Percentiles rank a stretch among this genome's conserved stretches.
Evolutionary conservation across 495 filamentous ascomycete species (phyloP).

Genomic region (Penicillium macrosclerotiorum): DNA sequence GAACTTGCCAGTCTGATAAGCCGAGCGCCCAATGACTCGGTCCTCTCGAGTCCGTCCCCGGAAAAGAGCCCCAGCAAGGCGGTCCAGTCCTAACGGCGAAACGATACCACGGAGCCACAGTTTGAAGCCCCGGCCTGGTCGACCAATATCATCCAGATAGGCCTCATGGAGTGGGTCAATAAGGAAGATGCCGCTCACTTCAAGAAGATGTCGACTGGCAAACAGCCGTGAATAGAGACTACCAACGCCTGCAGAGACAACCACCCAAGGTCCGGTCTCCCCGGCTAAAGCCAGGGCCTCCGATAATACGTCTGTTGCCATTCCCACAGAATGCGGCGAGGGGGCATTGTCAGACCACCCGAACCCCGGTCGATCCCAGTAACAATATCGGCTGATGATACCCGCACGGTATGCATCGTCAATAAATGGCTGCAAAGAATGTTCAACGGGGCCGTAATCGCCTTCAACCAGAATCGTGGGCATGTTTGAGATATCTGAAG

Average conservation of each 20-base stretch:
- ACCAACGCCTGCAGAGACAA: conserved; percentile 71
- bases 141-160: conserved; percentile 63
- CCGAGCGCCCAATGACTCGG: conserved; percentile 72
- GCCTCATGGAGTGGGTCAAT: conserved; percentile 89
- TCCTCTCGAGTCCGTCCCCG: conserved; percentile 77
- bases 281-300: conserved; percentile 78
- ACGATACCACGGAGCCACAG: conserved; percentile 84
- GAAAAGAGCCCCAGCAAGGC: conserved; percentile 73
- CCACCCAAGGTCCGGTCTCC: conserved; percentile 81
- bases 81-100: conserved; percentile 80
- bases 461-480: conserved; percentile 80
- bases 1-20: conserved; percentile 75
- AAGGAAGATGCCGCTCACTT: conserved; percentile 75
- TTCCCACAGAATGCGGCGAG: conserved; percentile 86
- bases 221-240: conserved; percentile 89
- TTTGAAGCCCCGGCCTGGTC: conserved; percentile 69
- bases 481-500: conserved; percentile 43
- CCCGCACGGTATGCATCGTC: conserved; percentile 64
- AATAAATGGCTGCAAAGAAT: conserved; percentile 65
- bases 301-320: conserved; percentile 79
- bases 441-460: conserved; percentile 74
- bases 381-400: conserved; percentile 84
- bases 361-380: conserved; percentile 88
- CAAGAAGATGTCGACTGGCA: conserved; percentile 68
- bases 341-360: conserved; percentile 93